phyloP scores from a whole-genome alignment of 164 flowering plant species.

The Taxillus chinensis region DNA sequence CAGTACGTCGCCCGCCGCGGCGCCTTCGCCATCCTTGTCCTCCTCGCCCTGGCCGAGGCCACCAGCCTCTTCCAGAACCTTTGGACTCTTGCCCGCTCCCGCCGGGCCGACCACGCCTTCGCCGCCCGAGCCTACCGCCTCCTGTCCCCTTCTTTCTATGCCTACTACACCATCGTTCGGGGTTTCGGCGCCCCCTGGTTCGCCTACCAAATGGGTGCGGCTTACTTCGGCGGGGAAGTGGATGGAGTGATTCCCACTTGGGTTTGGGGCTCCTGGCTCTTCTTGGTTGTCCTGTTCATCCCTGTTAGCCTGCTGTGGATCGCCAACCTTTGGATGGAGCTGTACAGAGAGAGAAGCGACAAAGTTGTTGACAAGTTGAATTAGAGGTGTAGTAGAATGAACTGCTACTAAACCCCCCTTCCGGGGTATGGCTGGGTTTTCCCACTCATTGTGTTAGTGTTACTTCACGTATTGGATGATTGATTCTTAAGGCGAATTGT shows the following conservation, averaged over 20 bases:
- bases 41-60: constrained; percentile 66
- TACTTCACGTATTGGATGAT: no score
- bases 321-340: constrained; percentile 59
- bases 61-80: constrained; percentile 80
- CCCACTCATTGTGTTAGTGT: no score
- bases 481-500: no score
- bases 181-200: constrained; percentile 34
- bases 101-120: constrained; percentile 25
- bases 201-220: constrained; percentile 23
- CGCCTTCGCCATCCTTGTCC: constrained; percentile 48
- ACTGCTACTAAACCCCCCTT: not conserved
- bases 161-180: constrained; percentile 31
- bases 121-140: constrained; percentile 40
- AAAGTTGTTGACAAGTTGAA: constrained; percentile 28
- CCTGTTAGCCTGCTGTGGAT: constrained; percentile 72
- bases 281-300: constrained; percentile 52
- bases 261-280: constrained; percentile 52
- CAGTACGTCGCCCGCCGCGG: constrained; percentile 58
- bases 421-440: no score
- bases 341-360: constrained; percentile 36
- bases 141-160: constrained; percentile 29
- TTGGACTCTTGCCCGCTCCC: constrained; percentile 67
- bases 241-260: constrained; percentile 30
- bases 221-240: constrained; percentile 23
- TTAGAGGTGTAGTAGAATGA: constrained; percentile 3